Conservation (phyloP, 371 early-diverging fungal species). For the Mucor velutinosus region DNA sequence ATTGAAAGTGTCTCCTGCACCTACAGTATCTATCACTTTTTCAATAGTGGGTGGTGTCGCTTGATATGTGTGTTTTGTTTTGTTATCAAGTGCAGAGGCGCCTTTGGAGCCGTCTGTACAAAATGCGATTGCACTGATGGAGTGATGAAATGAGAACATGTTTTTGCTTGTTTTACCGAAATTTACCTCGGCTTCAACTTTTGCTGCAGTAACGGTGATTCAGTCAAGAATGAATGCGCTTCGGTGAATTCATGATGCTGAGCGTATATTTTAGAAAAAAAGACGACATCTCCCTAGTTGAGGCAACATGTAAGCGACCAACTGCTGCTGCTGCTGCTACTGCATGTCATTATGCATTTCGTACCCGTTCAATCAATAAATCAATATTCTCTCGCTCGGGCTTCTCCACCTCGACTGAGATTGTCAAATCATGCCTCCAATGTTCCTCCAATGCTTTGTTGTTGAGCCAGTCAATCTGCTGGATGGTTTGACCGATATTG, state of each 20-base stretch:
- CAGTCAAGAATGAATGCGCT: slow-evolving; percentile 12
- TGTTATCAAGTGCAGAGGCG: slow-evolving; percentile 45
- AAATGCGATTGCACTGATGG: slow-evolving; percentile 49
- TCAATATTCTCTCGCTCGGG: slow-evolving; percentile 62
- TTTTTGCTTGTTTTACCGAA: neutral
- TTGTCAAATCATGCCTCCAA: slow-evolving; percentile 49
- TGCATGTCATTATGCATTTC: neutral
- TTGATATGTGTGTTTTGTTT: slow-evolving; percentile 43
- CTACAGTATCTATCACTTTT: slow-evolving; percentile 60
- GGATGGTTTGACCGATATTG: slow-evolving; percentile 52
- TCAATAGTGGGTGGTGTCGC: slow-evolving; percentile 41
- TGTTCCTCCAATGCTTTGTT: slow-evolving; percentile 35
- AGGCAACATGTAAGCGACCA: neutral
- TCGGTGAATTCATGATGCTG: slow-evolving; percentile 55
- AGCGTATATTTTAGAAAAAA: slow-evolving; percentile 70
- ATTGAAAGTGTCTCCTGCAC: slow-evolving; percentile 74
- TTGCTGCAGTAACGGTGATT: neutral
- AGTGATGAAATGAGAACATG: neutral
- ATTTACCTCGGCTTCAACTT: slow-evolving; percentile 12
- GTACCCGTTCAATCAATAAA: slow-evolving; percentile 42
- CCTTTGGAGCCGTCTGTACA: slow-evolving; percentile 66
- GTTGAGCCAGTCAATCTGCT: slow-evolving; percentile 61
- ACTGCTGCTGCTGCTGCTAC: neutral
- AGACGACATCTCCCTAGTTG: slow-evolving; percentile 61
- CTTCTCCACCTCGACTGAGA: slow-evolving; percentile 74